Percentiles rank a stretch among this genome's conserved stretches.
Evolutionary conservation across 768 basidiomycete species (phyloP).

Genomic region (Suillus subluteus): DNA sequence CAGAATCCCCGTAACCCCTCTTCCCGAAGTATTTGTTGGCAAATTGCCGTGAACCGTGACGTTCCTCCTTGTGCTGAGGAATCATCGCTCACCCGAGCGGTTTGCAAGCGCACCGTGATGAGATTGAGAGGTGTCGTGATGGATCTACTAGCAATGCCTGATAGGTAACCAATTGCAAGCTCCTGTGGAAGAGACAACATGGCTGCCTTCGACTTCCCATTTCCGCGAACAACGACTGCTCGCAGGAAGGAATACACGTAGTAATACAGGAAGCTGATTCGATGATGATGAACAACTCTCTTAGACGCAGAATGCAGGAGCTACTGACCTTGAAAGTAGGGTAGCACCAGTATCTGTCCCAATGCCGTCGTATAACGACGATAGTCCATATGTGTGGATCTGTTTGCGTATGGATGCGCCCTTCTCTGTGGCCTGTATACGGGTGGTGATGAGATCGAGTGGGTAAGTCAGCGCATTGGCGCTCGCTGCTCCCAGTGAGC

Average conservation of each 20-base stretch:
- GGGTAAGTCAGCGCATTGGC: slow-evolving; percentile 60
- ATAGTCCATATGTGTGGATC: slow-evolving; percentile 42
- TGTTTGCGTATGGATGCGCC: slow-evolving; percentile 21
- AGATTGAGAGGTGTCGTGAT: slow-evolving; percentile 60
- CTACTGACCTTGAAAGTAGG: slow-evolving; percentile 51
- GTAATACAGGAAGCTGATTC: slow-evolving; percentile 60
- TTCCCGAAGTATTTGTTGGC: slow-evolving; percentile 46
- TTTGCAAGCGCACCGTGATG: slow-evolving; percentile 58
- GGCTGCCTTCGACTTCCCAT: slow-evolving; percentile 28
- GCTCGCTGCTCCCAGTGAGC: slow-evolving; percentile 56
- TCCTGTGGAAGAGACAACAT: slow-evolving; percentile 45
- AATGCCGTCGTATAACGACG: slow-evolving; percentile 55
- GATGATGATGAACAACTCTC: not conserved
- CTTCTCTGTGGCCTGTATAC: slow-evolving; percentile 40
- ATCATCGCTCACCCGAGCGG: slow-evolving; percentile 40
- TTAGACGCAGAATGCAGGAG: slow-evolving; percentile 15
- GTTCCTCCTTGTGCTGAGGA: slow-evolving; percentile 17
- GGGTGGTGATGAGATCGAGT: slow-evolving; percentile 59
- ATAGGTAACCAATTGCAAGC: slow-evolving; percentile 55
- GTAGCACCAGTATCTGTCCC: slow-evolving; percentile 57
- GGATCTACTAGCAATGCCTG: slow-evolving; percentile 58
- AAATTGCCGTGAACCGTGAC: slow-evolving; percentile 23
- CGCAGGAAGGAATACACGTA: slow-evolving; percentile 58
- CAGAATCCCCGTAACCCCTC: slow-evolving; percentile 59
- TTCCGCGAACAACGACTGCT: slow-evolving; percentile 42